Evolutionary conservation across 164 flowering plant species (phyloP).

Genomic region (Annona squamosa): DNA sequence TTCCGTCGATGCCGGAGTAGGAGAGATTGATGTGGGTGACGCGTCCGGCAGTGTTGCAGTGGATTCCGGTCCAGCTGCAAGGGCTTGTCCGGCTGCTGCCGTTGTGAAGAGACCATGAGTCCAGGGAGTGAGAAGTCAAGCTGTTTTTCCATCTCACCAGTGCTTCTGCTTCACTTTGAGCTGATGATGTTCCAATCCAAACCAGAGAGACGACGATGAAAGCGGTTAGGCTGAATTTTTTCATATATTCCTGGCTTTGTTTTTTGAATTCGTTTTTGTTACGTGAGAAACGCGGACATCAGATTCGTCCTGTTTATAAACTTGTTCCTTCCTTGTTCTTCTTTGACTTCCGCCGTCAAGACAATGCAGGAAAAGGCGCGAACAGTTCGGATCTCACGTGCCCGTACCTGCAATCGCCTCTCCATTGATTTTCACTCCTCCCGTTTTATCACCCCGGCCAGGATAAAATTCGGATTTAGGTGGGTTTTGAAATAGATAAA

Average conservation of each 20-base stretch:
- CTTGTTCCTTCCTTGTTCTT: not conserved
- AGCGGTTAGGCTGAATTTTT: not conserved
- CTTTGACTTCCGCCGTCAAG: not conserved
- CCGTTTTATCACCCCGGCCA: too few species aligned
- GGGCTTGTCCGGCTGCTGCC: not conserved
- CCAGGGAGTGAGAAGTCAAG: conserved; percentile 16
- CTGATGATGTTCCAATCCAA: conserved; percentile 3
- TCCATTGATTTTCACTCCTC: too few species aligned
- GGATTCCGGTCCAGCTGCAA: conserved; percentile 16
- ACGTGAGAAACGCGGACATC: not conserved
- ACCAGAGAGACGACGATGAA: conserved; percentile 1
- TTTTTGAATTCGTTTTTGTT: not conserved
- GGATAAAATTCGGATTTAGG: too few species aligned
- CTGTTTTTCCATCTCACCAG: conserved; percentile 24
- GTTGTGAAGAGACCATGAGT: conserved; percentile 15
- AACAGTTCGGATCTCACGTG: too few species aligned
- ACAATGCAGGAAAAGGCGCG: too few species aligned
- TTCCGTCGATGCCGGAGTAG: conserved; percentile 2
- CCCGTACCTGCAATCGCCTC: too few species aligned
- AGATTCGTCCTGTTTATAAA: not conserved
- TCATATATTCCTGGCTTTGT: not conserved
- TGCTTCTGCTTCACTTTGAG: conserved; percentile 18
- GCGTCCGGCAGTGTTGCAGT: conserved; percentile 2
- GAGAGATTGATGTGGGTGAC: conserved; percentile 8
- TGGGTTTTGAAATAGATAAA: too few species aligned